phyloP scores from a whole-genome alignment of 1,284 basidiomycete genomes.

The Ustilago tritici region DNA sequence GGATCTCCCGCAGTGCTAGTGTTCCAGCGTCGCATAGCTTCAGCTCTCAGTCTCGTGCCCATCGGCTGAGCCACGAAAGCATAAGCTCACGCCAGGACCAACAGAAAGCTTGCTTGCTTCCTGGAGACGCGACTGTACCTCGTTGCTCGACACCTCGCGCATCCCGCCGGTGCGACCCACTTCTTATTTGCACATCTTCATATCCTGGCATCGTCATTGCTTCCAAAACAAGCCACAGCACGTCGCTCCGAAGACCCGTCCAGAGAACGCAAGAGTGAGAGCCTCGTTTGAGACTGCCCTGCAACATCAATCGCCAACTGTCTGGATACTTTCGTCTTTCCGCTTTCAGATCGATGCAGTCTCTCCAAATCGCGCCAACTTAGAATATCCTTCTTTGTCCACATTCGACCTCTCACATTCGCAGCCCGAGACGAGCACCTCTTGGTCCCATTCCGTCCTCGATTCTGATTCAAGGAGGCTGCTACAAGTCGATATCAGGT shows the following conservation, averaged over 20 bases:
- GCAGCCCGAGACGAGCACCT: background rate
- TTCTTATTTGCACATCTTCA: slow-evolving; percentile 15
- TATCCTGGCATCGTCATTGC: slow-evolving; percentile 9
- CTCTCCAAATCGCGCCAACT: background rate
- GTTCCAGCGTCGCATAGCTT: background rate
- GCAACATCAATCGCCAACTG: background rate
- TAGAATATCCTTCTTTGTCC: slow-evolving; percentile 2
- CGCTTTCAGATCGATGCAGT: slow-evolving; percentile 22
- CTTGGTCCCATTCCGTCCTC: background rate
- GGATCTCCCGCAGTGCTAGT: too few relatives aligned
- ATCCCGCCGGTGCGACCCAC: slow-evolving; percentile 7
- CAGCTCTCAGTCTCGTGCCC: background rate
- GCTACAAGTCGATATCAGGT: too few relatives aligned
- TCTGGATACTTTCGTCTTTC: background rate
- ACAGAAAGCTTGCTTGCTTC: background rate
- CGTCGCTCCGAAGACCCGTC: background rate
- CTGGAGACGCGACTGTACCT: background rate
- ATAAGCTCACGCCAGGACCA: background rate
- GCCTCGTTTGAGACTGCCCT: background rate
- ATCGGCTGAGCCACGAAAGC: background rate
- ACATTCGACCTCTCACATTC: background rate
- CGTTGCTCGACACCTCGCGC: slow-evolving; percentile 1
- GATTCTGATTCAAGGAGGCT: too few relatives aligned
- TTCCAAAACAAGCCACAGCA: background rate
- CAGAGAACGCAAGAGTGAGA: background rate